Evolutionary conservation across 768 basidiomycete genomes (phyloP), one percentile per base, ranked within the genome.

Genomic region (Naganishia randhawae): DNA sequence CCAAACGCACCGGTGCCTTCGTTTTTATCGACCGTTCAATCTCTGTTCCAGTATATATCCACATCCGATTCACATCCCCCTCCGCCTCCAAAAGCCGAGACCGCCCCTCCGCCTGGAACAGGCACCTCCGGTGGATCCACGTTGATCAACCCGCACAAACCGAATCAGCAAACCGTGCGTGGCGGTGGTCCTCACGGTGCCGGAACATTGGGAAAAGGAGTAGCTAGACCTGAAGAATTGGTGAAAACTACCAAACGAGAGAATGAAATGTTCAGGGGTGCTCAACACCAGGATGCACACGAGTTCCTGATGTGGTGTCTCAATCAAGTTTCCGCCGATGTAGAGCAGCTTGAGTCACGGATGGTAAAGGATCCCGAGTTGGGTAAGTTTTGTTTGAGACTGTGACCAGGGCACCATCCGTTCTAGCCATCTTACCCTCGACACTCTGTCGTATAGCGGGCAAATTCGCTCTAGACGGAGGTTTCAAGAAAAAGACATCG

Each of bases 211-310:
- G 78, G 78, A 9, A 71, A 77, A 76, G 95, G 95, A 68, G 90
- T 90, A 10, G 85, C 97, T 48, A 85, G 92, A 1, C 96, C 96
- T 1, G 86, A 88, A 66, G 89, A 89, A 27, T 91, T 99, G 80
- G 89, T 99, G 77, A 88, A 92, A 76, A 95, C 95, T 77, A 85
- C 98, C 73, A 91, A 91, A 81, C 87, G 92, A 75, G 84, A 91
- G 74, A 98, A 98, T 80, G 91, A 92, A 74, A 83, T 88, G 52
- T 99, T 97, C 76, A 85, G 92, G 54, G 88, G 88, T 41, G 88
- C 90, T 17, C 89, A 90, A 85, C 96, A 99, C 78, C 96, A 99
- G 78, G 96, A 99, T 78, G 96, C 96, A 2, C 96, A 98, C 81
- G 96, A 99, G 80, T 98, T 99, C 80, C 83, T 97, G 48, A 96